Percentiles rank a stretch among this genome's conserved stretches.
Evolutionary conservation across 1,284 basidiomycete species (phyloP).

Genomic region (Ceratobasidium sp.): DNA sequence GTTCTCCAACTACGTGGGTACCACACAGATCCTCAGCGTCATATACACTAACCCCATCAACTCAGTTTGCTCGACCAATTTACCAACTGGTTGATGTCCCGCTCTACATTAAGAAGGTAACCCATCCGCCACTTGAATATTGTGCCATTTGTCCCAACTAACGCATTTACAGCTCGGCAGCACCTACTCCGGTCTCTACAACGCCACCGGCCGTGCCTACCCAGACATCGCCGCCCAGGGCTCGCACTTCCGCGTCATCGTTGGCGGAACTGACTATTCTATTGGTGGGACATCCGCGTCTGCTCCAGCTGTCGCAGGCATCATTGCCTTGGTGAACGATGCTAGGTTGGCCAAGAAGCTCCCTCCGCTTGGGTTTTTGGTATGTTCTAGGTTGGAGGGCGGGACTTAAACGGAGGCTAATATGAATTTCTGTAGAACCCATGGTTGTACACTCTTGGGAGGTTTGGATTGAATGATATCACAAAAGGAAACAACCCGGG

Average conservation of each 20-base stretch:
- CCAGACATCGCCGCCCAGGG: conserved; percentile 44
- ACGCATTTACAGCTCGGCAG: conserved; percentile 6
- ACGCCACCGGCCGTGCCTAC: conserved; percentile 36
- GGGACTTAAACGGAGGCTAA: background rate
- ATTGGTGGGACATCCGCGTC: conserved; percentile 48
- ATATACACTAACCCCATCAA: background rate
- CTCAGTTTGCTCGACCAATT: conserved; percentile 11
- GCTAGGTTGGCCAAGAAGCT: conserved; percentile 49
- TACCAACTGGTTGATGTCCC: conserved; percentile 30
- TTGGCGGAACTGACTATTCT: conserved; percentile 47
- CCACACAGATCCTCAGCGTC: background rate
- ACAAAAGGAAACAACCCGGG: conserved; percentile 48
- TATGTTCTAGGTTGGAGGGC: conserved; percentile 5
- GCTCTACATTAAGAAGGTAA: conserved; percentile 27
- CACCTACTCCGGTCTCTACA: conserved; percentile 36
- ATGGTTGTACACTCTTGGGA: conserved; percentile 32
- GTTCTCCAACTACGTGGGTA: conserved; percentile 67
- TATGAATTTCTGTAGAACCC: conserved; percentile 21
- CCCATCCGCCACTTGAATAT: background rate
- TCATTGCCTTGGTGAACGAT: conserved; percentile 55
- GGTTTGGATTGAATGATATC: conserved; percentile 49
- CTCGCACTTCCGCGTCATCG: conserved; percentile 49
- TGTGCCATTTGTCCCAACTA: background rate
- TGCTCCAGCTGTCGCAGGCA: conserved; percentile 42
- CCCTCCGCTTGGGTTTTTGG: conserved; percentile 49